phyloP scores from a whole-genome alignment of 169 alveolate genomes.

The Plasmodium knowlesi region DNA sequence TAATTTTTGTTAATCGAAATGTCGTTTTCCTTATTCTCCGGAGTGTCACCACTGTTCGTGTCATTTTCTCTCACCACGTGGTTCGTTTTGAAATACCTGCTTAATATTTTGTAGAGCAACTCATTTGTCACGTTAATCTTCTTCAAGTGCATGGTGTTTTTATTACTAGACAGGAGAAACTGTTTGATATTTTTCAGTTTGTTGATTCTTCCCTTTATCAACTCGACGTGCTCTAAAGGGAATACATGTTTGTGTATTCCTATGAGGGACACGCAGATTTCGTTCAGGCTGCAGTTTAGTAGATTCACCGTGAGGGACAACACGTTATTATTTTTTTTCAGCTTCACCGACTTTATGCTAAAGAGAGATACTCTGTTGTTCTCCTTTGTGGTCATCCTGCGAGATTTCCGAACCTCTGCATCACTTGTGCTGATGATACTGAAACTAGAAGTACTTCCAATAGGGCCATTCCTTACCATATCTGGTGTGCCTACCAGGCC shows the following conservation, averaged over 20 bases:
- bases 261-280: conserved; percentile 29
- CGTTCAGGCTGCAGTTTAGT: conserved; percentile 26
- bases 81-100: background rate
- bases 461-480: background rate
- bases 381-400: background rate
- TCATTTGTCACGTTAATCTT: conserved; percentile 38
- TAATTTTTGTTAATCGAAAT: conserved; percentile 29
- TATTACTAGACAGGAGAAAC: conserved; percentile 16
- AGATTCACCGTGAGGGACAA: conserved; percentile 25
- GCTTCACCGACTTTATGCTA: conserved; percentile 27
- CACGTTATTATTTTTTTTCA: conserved; percentile 49
- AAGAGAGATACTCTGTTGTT: conserved; percentile 24
- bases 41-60: background rate
- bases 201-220: conserved; percentile 27
- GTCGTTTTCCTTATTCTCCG: background rate
- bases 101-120: conserved; percentile 11
- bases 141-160: conserved; percentile 26
- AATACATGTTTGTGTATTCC: conserved; percentile 34
- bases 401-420: background rate
- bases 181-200: conserved; percentile 11
- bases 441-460: background rate
- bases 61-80: conserved; percentile 10
- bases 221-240: conserved; percentile 30
- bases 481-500: background rate
- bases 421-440: background rate